Percentiles rank a stretch among this genome's conserved stretches.
phyloP scores from a whole-genome alignment of 441 rosid genomes.

The Pelargonium myrrhifolium region DNA sequence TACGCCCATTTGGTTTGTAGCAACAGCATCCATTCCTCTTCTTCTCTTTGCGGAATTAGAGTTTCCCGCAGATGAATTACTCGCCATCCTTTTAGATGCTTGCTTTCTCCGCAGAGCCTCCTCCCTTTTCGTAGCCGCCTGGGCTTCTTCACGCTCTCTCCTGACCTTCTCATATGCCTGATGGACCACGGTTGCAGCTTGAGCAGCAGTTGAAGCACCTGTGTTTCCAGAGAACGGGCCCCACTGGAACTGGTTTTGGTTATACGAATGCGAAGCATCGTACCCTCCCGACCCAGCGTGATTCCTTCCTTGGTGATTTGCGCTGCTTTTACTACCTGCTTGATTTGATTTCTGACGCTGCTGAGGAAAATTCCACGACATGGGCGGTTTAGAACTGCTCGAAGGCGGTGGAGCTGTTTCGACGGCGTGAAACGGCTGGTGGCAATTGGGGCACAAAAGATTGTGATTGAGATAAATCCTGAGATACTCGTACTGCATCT shows the following conservation, averaged over 20 bases:
- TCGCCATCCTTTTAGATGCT: constrained; percentile 31
- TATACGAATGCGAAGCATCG: constrained; percentile 22
- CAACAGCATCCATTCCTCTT: constrained; percentile 29
- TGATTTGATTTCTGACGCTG: constrained; percentile 42
- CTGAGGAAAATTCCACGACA: constrained; percentile 42
- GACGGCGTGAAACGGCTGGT: constrained; percentile 50
- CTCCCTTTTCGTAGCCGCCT: constrained; percentile 38
- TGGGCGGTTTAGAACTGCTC: constrained; percentile 33
- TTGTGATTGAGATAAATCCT: constrained; percentile 69
- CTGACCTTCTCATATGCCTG: constrained; percentile 52
- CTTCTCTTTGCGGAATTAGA: constrained; percentile 34
- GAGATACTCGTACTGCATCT: constrained; percentile 71
- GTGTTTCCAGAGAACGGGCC: constrained; percentile 45
- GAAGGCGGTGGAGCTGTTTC: constrained; percentile 65
- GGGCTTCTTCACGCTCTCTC: constrained; percentile 56
- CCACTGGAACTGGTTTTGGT: constrained; percentile 34
- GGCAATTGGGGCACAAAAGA: constrained; percentile 73
- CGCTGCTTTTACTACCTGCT: constrained; percentile 26
- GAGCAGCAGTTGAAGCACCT: constrained; percentile 39
- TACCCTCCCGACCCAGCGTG: constrained; percentile 18
- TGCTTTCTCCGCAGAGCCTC: constrained; percentile 36
- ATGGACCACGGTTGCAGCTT: constrained; percentile 58
- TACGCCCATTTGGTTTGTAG: constrained; percentile 25
- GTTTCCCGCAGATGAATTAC: constrained; percentile 23
- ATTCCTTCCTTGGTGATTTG: constrained; percentile 28